Conservation (phyloP, 768 basidiomycete genomes). For the Boletellus emodensis region DNA sequence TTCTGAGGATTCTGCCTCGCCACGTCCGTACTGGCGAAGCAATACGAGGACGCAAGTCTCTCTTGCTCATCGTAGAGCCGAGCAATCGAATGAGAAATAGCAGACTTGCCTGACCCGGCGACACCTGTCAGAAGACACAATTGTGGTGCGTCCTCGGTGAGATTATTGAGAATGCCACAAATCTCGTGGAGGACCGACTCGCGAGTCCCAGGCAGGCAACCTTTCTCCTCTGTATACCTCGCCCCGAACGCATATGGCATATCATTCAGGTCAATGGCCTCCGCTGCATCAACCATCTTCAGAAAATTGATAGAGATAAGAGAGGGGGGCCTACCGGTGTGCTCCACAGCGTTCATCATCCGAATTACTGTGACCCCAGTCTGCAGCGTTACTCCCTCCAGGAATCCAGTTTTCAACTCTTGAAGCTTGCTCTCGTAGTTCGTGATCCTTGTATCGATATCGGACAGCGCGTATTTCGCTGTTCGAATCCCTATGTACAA, state of each 20-base stretch:
- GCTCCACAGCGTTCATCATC: not conserved
- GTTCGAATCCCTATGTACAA: too few relatives aligned
- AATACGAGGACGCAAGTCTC: slow-evolving; percentile 24
- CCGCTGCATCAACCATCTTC: not conserved
- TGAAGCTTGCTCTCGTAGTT: not conserved
- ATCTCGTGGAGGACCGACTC: not conserved
- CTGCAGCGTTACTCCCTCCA: not conserved
- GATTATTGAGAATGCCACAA: not conserved
- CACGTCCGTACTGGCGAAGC: slow-evolving; percentile 8
- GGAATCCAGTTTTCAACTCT: not conserved
- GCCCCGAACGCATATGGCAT: slow-evolving; percentile 10
- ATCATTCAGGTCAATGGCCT: slow-evolving; percentile 2
- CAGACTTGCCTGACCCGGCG: too few relatives aligned
- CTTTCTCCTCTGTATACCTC: slow-evolving; percentile 3
- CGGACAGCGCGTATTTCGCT: too few relatives aligned
- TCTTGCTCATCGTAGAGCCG: slow-evolving; percentile 11
- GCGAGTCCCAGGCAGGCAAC: not conserved
- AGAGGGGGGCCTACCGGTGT: not conserved
- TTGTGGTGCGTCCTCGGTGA: not conserved
- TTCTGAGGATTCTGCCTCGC: slow-evolving; percentile 8
- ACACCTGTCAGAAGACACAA: slow-evolving; percentile 19
- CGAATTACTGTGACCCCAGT: not conserved
- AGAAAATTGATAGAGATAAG: not conserved
- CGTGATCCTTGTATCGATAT: not conserved
- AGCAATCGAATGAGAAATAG: not conserved